phyloP scores from a whole-genome alignment of 176 grass and related monocot species.

The Alopecurus myosuroides region DNA sequence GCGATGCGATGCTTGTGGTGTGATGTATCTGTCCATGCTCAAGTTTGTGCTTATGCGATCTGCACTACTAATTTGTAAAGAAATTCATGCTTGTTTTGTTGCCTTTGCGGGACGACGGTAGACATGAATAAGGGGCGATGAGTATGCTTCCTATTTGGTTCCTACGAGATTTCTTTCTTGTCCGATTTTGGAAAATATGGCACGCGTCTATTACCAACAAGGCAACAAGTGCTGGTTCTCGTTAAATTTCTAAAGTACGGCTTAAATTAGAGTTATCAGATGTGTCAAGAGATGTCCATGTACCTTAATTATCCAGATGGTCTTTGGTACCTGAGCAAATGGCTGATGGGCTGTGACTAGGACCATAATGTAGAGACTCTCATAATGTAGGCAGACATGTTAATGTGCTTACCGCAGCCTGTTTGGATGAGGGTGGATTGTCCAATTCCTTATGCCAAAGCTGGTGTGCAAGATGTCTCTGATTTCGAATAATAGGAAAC shows the following conservation, averaged over 20 bases:
- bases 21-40: neutral
- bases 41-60: conserved; percentile 7
- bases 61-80: conserved; percentile 21
- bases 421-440: neutral
- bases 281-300: neutral
- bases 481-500: neutral
- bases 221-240: neutral
- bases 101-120: neutral
- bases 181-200: neutral
- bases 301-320: neutral
- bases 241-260: neutral
- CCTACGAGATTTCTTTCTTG: neutral
- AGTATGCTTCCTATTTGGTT: conserved; percentile 12
- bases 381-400: neutral
- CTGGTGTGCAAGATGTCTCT: neutral
- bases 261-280: conserved; percentile 1
- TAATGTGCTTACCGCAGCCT: neutral
- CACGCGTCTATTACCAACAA: conserved; percentile 5
- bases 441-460: neutral
- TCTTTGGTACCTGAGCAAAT: neutral
- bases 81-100: conserved; percentile 4
- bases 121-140: neutral
- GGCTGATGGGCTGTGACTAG: neutral
- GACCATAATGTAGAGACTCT: neutral
- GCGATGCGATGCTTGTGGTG: neutral